Evolutionary conservation across 306 rosid genomes (phyloP).

Genomic region (Trifolium pratense): DNA sequence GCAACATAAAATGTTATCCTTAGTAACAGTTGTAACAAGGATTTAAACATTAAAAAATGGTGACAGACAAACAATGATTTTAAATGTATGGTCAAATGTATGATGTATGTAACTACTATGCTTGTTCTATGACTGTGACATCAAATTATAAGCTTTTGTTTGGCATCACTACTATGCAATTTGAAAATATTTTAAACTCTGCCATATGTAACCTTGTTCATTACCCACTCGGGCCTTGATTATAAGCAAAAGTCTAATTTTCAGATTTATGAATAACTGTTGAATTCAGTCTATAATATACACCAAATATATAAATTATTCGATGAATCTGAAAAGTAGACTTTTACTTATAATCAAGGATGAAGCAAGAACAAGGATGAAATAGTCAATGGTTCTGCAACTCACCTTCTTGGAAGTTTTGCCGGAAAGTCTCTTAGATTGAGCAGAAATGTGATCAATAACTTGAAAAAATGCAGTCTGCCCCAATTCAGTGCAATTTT

Average conservation of each 20-base stretch:
- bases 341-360: no score
- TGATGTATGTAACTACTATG: constrained; percentile 12
- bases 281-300: no score
- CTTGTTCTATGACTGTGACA: neutral
- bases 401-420: constrained; percentile 46
- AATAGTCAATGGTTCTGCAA: constrained; percentile 6
- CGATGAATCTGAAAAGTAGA: no score
- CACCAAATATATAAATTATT: no score
- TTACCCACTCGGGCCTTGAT: neutral
- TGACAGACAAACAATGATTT: neutral
- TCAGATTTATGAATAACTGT: no score
- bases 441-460: constrained; percentile 59
- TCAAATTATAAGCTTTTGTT: constrained; percentile 12
- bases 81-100: constrained; percentile 18
- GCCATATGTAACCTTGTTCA: constrained; percentile 8
- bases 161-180: neutral
- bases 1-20: constrained; percentile 39
- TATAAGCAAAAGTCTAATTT: no score
- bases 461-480: constrained; percentile 65
- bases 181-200: neutral
- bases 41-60: constrained; percentile 4
- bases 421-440: constrained; percentile 51
- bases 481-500: constrained; percentile 72
- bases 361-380: no score
- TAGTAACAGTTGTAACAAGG: neutral